Conservation (phyloP, 2,329 filamentous ascomycete genomes). For the Arthroderma uncinatum region DNA sequence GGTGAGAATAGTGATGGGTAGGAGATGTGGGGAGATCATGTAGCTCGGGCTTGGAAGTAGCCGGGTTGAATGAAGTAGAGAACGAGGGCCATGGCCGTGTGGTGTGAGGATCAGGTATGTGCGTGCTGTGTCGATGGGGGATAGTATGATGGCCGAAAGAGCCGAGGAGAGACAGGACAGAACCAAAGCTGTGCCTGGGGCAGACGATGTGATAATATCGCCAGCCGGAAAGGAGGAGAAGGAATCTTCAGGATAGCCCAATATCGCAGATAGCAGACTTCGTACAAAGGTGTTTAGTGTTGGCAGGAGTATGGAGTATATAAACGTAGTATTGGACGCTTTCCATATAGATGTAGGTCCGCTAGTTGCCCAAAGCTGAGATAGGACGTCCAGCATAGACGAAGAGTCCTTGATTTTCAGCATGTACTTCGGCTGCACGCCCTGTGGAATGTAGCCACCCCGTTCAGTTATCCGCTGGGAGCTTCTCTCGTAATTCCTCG, state of each 20-base stretch:
- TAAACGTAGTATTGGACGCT: slow-evolving; percentile 78
- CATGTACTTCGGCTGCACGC: slow-evolving; percentile 43
- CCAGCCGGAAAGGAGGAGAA: slow-evolving; percentile 43
- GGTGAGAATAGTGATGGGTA: slow-evolving; percentile 78
- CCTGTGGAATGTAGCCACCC: slow-evolving; percentile 34
- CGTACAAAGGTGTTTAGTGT: slow-evolving; percentile 86
- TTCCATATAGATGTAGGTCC: slow-evolving; percentile 93
- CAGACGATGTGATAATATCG: slow-evolving; percentile 70
- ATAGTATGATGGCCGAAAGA: slow-evolving; percentile 65
- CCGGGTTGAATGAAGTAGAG: slow-evolving; percentile 66
- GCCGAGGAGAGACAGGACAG: slow-evolving; percentile 57
- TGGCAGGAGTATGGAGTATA: slow-evolving; percentile 77
- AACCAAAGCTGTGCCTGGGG: slow-evolving; percentile 67
- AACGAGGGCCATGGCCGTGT: slow-evolving; percentile 60
- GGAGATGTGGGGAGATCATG: slow-evolving; percentile 56
- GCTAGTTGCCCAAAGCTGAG: slow-evolving; percentile 79
- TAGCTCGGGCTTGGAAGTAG: slow-evolving; percentile 61
- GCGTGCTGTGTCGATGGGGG: slow-evolving; percentile 80
- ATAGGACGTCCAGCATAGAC: slow-evolving; percentile 75
- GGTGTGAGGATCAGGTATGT: slow-evolving; percentile 79
- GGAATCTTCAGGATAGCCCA: slow-evolving; percentile 76
- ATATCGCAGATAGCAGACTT: slow-evolving; percentile 76
- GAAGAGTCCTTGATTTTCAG: slow-evolving; percentile 63
- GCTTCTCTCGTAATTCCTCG: slow-evolving; percentile 29
- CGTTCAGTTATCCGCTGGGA: slow-evolving; percentile 36